phyloP scores from a whole-genome alignment of 2,329 filamentous ascomycete genomes.

The Pseudopithomyces maydicus region DNA sequence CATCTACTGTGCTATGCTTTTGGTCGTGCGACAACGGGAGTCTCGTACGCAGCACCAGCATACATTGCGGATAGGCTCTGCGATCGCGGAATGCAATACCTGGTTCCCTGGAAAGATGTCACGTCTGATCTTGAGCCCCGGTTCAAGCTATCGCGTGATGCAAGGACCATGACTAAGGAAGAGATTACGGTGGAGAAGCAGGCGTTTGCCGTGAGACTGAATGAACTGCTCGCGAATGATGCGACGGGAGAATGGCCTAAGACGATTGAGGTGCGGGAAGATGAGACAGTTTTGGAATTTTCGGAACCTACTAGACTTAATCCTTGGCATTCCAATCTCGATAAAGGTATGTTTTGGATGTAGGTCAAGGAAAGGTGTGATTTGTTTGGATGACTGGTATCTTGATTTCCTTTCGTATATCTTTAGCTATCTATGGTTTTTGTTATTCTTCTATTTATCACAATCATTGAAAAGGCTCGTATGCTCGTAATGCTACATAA shows the following conservation, averaged over 20 bases:
- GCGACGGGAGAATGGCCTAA: too few relatives aligned
- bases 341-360: conserved; percentile 4
- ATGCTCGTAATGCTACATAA: too few relatives aligned
- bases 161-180: neutral
- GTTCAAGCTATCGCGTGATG: neutral
- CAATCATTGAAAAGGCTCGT: too few relatives aligned
- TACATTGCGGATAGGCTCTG: conserved; percentile 36
- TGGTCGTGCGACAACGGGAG: conserved; percentile 11
- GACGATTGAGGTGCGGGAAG: neutral
- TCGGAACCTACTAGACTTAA: neutral
- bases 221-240: neutral
- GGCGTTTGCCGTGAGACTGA: neutral
- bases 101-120: conserved; percentile 29
- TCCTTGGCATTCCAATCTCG: neutral
- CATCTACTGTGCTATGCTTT: neutral
- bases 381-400: too few relatives aligned
- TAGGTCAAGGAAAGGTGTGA: neutral
- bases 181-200: conserved; percentile 17
- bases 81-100: conserved; percentile 31
- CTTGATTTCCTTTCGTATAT: too few relatives aligned
- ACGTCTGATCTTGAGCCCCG: conserved; percentile 31
- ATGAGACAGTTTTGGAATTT: neutral
- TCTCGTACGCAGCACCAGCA: conserved; percentile 19
- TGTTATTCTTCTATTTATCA: too few relatives aligned
- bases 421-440: too few relatives aligned